These are phyloP conservation scores for Ophiostoma perfectum DNA, from an alignment of 2,329 filamentous ascomycete species.

Conservation along the genomic window DNA sequence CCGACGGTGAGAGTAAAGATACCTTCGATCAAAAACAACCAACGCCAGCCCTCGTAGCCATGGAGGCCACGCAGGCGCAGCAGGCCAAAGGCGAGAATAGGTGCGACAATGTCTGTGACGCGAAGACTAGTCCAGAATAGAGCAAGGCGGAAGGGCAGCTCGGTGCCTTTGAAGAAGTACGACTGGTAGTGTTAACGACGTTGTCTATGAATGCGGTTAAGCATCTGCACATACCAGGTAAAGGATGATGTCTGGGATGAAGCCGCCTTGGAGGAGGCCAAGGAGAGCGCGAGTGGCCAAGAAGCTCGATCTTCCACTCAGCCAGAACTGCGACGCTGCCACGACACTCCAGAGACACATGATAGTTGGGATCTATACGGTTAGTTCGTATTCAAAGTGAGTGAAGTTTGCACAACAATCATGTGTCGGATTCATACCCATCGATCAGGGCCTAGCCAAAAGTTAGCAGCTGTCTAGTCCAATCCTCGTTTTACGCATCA, in stretches of 20 bases:
- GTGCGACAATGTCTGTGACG: constrained; percentile 33
- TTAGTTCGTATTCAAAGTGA: constrained; percentile 25
- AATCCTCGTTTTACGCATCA: no score
- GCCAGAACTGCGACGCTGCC: constrained; percentile 30
- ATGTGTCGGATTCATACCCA: not conserved
- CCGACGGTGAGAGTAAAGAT: constrained; percentile 40
- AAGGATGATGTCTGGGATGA: not conserved
- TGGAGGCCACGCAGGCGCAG: constrained; percentile 36
- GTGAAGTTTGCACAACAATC: not conserved
- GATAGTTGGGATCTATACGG: constrained; percentile 34
- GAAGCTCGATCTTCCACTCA: constrained; percentile 25
- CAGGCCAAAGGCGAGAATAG: constrained; percentile 35
- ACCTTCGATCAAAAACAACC: constrained; percentile 51
- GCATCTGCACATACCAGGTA: not conserved
- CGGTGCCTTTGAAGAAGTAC: constrained; percentile 34
- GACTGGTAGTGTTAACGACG: constrained; percentile 34
- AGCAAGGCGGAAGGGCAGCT: constrained; percentile 33
- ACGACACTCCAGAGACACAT: constrained; percentile 35
- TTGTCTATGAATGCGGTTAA: constrained; percentile 31
- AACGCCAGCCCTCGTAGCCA: constrained; percentile 37
- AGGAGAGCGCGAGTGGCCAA: constrained; percentile 23
- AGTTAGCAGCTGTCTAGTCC: not conserved
- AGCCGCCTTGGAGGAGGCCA: not conserved
- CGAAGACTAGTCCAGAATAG: constrained; percentile 34
- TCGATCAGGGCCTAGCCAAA: not conserved